Conservation (phyloP, 2,329 filamentous ascomycete species). For the Endoconidiophora laricicola region DNA sequence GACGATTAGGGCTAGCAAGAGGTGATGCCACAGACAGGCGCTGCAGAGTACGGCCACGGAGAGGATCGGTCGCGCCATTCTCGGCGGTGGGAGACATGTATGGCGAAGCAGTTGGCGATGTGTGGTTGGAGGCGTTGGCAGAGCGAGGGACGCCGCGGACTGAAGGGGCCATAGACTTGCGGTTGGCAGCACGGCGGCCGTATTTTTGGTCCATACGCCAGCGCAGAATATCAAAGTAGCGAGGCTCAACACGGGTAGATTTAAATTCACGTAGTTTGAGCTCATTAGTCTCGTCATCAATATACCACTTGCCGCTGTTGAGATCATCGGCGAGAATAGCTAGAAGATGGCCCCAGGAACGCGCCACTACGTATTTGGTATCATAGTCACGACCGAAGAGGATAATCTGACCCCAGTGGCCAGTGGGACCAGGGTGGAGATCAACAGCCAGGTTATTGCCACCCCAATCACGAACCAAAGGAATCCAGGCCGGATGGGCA, state of each 20-base stretch:
- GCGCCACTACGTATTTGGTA: conserved; percentile 89
- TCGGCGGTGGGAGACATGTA: conserved; percentile 50
- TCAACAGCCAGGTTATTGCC: conserved; percentile 95
- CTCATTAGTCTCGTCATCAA: conserved; percentile 84
- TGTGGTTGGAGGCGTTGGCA: conserved; percentile 20
- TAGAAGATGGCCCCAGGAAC: conserved; percentile 79
- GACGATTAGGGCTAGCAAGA: conserved; percentile 45
- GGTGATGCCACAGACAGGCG: conserved; percentile 46
- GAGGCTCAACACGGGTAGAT: conserved; percentile 71
- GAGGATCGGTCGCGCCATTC: conserved; percentile 29
- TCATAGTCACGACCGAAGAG: conserved; percentile 96
- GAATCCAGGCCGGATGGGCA: conserved; percentile 88
- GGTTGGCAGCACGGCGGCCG: conserved; percentile 45
- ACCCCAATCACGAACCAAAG: conserved; percentile 91
- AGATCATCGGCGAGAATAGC: conserved; percentile 82
- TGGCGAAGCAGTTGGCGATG: conserved; percentile 30
- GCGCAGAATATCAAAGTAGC: conserved; percentile 84
- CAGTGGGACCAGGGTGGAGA: conserved; percentile 72
- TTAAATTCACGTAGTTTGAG: conserved; percentile 89
- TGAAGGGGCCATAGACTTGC: conserved; percentile 32
- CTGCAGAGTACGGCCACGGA: conserved; percentile 55
- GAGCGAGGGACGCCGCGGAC: conserved; percentile 16
- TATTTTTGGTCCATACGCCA: conserved; percentile 96
- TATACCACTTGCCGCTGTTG: conserved; percentile 72
- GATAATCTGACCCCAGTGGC: conserved; percentile 92